Conservation (phyloP, 2,329 filamentous ascomycete genomes). For the Beauveria caledonica region DNA sequence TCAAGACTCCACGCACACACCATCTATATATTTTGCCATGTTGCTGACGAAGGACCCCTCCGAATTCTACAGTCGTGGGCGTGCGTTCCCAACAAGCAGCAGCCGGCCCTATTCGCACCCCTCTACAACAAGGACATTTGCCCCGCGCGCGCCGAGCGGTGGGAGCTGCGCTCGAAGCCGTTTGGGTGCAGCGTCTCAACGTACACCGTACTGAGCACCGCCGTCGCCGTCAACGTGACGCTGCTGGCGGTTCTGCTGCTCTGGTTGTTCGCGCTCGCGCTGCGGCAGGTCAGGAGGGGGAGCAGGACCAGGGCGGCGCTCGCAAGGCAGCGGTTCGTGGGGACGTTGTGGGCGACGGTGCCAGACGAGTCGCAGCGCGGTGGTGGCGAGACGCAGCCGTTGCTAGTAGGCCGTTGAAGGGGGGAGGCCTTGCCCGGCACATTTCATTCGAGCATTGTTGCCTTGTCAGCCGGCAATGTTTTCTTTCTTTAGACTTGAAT, state of each 20-base stretch:
- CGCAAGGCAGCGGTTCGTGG: not conserved
- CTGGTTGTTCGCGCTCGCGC: conserved; percentile 10
- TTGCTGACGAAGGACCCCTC: not conserved
- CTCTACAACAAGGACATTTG: conserved; percentile 42
- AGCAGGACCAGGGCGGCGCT: not conserved
- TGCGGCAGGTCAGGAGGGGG: not conserved
- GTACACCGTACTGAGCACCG: conserved; percentile 24
- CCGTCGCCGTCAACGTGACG: conserved; percentile 22
- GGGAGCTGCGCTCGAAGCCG: conserved; percentile 29
- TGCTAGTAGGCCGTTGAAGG: conserved; percentile 13
- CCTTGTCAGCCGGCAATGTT: not conserved
- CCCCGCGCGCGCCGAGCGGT: conserved; percentile 38
- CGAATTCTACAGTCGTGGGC: conserved; percentile 35
- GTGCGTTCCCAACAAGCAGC: conserved; percentile 43
- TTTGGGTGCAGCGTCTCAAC: conserved; percentile 29
- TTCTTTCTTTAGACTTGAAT: too few species aligned
- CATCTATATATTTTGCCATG: too few species aligned
- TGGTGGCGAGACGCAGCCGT: conserved; percentile 15
- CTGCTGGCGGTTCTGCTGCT: conserved; percentile 20
- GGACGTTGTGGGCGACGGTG: conserved; percentile 1
- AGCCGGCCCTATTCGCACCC: conserved; percentile 40
- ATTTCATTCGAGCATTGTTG: not conserved
- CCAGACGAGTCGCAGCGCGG: not conserved
- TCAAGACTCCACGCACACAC: not conserved
- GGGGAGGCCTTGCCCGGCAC: not conserved